These are phyloP conservation scores for Saccharomycopsis hybrid DNA, from an alignment of 1,139 yeast genomes.

Conservation along the genomic window DNA sequence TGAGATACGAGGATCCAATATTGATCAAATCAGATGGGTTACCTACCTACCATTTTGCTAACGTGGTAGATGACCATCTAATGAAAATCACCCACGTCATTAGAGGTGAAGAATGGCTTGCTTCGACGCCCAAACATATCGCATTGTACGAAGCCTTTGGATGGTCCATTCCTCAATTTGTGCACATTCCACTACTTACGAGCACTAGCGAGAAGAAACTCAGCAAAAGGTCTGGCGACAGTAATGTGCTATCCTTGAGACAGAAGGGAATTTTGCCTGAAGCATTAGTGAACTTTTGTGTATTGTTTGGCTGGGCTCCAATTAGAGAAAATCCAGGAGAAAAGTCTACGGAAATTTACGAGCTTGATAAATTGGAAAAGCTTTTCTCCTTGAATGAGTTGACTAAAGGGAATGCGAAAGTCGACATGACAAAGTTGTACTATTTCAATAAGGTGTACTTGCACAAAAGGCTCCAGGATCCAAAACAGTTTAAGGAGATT, in stretches of 20 bases:
- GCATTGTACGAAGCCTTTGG: conserved; percentile 83
- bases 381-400: conserved; percentile 55
- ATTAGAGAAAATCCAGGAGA: conserved; percentile 47
- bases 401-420: conserved; percentile 92
- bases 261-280: conserved; percentile 72
- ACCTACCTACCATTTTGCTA: conserved; percentile 96
- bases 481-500: conserved; percentile 19
- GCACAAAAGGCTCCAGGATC: conserved; percentile 33
- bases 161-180: conserved; percentile 74
- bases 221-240: conserved; percentile 81
- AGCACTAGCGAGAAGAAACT: conserved; percentile 69
- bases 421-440: conserved; percentile 65
- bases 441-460: conserved; percentile 72
- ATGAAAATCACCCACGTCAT: conserved; percentile 93
- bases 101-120: conserved; percentile 96
- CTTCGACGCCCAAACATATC: conserved; percentile 91
- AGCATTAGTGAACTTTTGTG: conserved; percentile 80
- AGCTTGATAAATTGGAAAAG: conserved; percentile 40
- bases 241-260: conserved; percentile 55
- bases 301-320: conserved; percentile 93
- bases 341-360: conserved; percentile 53
- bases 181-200: conserved; percentile 88
- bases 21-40: conserved; percentile 83
- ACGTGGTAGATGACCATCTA: conserved; percentile 87
- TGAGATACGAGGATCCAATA: conserved; percentile 84